A percentile compares a stretch with the other conserved stretches of the same genome.
Conservation (phyloP, 805 yeast species). For the Limtongia smithiae region DNA sequence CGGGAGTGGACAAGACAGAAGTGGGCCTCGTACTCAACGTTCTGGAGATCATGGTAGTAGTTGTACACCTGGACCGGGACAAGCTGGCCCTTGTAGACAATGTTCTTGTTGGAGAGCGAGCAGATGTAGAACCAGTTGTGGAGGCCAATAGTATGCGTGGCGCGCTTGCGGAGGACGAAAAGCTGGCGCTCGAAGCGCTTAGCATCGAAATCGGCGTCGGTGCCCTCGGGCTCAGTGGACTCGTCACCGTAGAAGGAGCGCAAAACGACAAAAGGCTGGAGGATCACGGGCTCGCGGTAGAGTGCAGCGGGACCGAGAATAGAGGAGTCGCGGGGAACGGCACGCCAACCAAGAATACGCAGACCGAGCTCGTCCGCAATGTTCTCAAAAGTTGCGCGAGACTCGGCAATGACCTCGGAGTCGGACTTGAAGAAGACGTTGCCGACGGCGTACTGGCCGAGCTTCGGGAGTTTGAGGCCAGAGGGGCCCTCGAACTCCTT, state of each 20-base stretch:
- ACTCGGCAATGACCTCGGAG: constrained; percentile 59
- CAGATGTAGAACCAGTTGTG: constrained; percentile 98
- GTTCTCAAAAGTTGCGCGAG: constrained; percentile 73
- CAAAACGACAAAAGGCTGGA: constrained; percentile 90
- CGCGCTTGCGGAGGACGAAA: constrained; percentile 81
- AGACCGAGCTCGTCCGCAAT: constrained; percentile 75
- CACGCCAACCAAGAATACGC: constrained; percentile 89
- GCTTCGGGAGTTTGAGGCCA: constrained; percentile 63
- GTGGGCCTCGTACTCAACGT: constrained; percentile 89
- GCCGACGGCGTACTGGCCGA: constrained; percentile 92
- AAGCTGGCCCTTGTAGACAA: constrained; percentile 95
- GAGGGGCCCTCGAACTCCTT: constrained; percentile 77
- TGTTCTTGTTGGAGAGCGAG: constrained; percentile 80
- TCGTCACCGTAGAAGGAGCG: constrained; percentile 47
- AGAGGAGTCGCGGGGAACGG: constrained; percentile 90
- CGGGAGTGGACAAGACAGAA: constrained; percentile 96
- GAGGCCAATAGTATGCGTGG: constrained; percentile 85
- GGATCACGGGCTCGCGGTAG: constrained; percentile 83
- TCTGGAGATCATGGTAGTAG: constrained; percentile 87
- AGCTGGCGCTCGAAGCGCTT: constrained; percentile 76
- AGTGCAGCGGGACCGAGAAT: constrained; percentile 92
- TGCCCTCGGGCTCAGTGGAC: constrained; percentile 47
- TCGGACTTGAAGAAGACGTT: constrained; percentile 91
- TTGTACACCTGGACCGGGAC: constrained; percentile 95
- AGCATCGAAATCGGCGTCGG: constrained; percentile 50